These are phyloP conservation scores for Excoecaria cochinchinensis DNA, from an alignment of 345 rosid species.

Conservation along the genomic window DNA sequence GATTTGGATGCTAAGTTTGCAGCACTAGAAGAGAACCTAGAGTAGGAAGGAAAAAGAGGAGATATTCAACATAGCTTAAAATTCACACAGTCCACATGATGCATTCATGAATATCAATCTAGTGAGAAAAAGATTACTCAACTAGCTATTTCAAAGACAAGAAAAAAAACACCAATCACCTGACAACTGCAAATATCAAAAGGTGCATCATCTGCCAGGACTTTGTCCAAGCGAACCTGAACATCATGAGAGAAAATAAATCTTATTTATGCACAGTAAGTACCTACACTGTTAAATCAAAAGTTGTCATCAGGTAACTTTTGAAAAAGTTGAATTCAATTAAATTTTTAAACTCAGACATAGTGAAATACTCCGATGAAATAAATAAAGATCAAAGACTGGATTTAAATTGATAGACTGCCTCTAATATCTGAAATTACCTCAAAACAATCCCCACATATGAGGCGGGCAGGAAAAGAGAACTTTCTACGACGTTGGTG, in stretches of 20 bases:
- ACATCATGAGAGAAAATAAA: slow-evolving; percentile 17
- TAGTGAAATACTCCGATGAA: not conserved
- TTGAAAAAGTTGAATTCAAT: not conserved
- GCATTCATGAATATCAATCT: not conserved
- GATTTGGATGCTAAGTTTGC: not conserved
- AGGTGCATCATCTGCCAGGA: slow-evolving; percentile 88
- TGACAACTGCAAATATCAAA: slow-evolving; percentile 98
- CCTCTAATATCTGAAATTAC: slow-evolving; percentile 35
- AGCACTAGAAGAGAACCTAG: not conserved
- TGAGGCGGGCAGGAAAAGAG: slow-evolving; percentile 86
- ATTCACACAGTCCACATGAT: not conserved
- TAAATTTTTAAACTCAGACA: not conserved
- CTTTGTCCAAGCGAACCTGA: slow-evolving; percentile 83
- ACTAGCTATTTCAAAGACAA: not conserved
- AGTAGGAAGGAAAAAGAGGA: not conserved
- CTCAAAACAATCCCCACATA: slow-evolving; percentile 97
- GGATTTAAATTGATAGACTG: not conserved
- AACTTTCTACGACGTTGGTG: slow-evolving; percentile 89
- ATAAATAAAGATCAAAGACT: not conserved
- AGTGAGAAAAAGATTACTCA: not conserved
- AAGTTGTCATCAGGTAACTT: not conserved
- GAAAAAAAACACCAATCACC: slow-evolving; percentile 39
- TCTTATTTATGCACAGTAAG: not conserved
- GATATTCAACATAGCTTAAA: not conserved
- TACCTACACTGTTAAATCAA: not conserved